phyloP scores from a whole-genome alignment of 73 alveolate genomes.

The Loxodes magnus region DNA sequence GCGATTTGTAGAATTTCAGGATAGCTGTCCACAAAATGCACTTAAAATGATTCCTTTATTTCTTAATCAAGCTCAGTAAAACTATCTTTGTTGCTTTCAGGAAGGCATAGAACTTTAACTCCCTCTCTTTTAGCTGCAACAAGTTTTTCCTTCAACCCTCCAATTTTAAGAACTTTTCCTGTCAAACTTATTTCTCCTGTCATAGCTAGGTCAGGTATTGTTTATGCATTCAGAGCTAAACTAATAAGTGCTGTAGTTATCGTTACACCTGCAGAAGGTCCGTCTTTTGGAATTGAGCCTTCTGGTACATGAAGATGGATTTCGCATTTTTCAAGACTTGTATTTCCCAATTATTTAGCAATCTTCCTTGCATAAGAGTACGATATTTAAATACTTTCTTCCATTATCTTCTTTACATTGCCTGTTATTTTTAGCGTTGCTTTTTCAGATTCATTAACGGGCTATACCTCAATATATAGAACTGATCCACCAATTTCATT shows the following conservation, averaged over 20 bases:
- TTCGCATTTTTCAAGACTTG: conserved; percentile 31
- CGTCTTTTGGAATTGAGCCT: conserved; percentile 74
- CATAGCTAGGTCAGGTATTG: conserved; percentile 63
- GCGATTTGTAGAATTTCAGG: conserved; percentile 21
- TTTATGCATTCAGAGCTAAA: conserved; percentile 38
- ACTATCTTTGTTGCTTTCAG: conserved; percentile 41
- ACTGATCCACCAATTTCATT: conserved; percentile 62
- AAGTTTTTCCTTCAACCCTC: conserved; percentile 75
- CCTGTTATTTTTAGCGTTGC: conserved; percentile 50
- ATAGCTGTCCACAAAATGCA: conserved; percentile 33
- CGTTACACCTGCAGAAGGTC: conserved; percentile 82
- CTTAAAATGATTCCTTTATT: conserved; percentile 27
- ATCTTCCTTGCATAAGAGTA: conserved; percentile 51
- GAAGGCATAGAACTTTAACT: conserved; percentile 37
- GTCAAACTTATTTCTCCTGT: conserved; percentile 80
- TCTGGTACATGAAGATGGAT: conserved; percentile 70
- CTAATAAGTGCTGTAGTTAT: conserved; percentile 57
- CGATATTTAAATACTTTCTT: conserved; percentile 52
- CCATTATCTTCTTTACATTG: conserved; percentile 59
- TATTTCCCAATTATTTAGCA: conserved; percentile 17
- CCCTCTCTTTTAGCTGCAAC: conserved; percentile 75
- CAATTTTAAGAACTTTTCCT: conserved; percentile 73
- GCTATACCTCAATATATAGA: conserved; percentile 51
- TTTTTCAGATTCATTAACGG: not conserved
- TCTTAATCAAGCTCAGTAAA: conserved; percentile 18